Base-by-base conservation (phyloP, 2,329 filamentous ascomycete genomes). In the Huntiella bhutanensis region DNA sequence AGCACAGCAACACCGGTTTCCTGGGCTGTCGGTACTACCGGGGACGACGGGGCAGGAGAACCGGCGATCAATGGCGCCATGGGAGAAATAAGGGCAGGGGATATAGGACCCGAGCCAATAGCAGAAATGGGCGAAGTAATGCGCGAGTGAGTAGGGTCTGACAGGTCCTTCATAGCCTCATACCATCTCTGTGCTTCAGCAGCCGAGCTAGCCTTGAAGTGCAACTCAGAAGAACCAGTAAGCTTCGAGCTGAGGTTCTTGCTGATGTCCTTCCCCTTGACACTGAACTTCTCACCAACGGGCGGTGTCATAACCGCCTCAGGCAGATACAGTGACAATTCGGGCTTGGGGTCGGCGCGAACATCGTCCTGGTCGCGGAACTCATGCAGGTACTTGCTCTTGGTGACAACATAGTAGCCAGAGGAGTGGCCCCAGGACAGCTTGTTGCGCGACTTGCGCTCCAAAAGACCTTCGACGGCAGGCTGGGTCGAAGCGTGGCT, bases 231-330 rank as follows among this genome's bases (percentile, higher is more conserved):
- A 19, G 65, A 75, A 53, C 87, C 83, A 41, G 80, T 75, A 53
- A 95, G 73, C 58, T 85, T 88, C 65, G 79, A 81, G 56, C 80
- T 78, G 52, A 95, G 64, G 52, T 80, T 82, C 58, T 82, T 82
- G 56, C 79, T 80, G 48, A 80, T 75, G 59, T 98, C 87, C 63
- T 96, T 96, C 61, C 91, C 91, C 67, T 94, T 94, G 61, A 98
- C 71, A 57, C 77, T 84, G 70, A 98, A 96, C 63, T 93, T 95
- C 50, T 80, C 73, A 46, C 82, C 86, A 53, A 70, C 77, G 10
- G 73, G 72, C 1, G 64, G 57, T 49, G 86, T 84, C 48, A 96
- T 73, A 40, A 79, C 63, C 55, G 88, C 92, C 55, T 98, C 91
- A 8, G 91, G 87, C 1, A 98, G 76, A 62, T 88, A 96, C 53